These are phyloP conservation scores for Auriculariales sp. DNA, from an alignment of 768 basidiomycete genomes.

Conservation along the genomic window DNA sequence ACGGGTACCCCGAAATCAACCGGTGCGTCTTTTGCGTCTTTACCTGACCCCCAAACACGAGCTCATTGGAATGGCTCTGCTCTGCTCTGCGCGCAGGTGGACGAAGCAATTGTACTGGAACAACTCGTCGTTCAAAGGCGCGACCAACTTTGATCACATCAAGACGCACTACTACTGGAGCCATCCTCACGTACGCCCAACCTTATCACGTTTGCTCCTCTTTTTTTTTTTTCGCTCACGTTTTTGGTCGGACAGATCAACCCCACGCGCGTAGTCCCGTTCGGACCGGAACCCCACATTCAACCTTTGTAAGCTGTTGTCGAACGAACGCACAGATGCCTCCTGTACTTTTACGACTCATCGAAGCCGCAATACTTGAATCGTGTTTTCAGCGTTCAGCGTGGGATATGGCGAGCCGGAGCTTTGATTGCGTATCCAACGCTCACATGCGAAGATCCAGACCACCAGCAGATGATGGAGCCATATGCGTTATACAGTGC, in stretches of 20 bases:
- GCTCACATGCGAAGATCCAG: no score
- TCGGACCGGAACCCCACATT: constrained; percentile 59
- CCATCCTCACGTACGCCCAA: constrained; percentile 23
- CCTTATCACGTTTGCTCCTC: constrained; percentile 6
- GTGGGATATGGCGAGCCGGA: no score
- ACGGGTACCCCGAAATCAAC: constrained; percentile 77
- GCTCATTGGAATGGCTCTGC: no score
- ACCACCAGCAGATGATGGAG: no score
- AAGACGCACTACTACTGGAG: constrained; percentile 65
- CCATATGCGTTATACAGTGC: no score
- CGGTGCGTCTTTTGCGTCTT: constrained; percentile 20
- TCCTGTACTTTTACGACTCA: no score
- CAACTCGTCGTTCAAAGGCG: constrained; percentile 68
- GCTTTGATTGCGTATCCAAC: no score
- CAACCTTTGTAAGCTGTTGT: constrained; percentile 30
- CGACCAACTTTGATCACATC: constrained; percentile 84
- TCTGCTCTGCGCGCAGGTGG: constrained; percentile 37
- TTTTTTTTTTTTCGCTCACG: not conserved
- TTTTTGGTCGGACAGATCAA: constrained; percentile 43
- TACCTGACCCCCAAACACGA: no score
- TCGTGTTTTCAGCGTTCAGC: no score
- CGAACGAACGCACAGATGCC: no score
- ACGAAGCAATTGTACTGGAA: constrained; percentile 86
- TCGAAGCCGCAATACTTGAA: no score
- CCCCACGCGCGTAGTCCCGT: constrained; percentile 59